Evolutionary conservation across 208 protist species (phyloP).

Genomic region (Lotmaria passim): DNA sequence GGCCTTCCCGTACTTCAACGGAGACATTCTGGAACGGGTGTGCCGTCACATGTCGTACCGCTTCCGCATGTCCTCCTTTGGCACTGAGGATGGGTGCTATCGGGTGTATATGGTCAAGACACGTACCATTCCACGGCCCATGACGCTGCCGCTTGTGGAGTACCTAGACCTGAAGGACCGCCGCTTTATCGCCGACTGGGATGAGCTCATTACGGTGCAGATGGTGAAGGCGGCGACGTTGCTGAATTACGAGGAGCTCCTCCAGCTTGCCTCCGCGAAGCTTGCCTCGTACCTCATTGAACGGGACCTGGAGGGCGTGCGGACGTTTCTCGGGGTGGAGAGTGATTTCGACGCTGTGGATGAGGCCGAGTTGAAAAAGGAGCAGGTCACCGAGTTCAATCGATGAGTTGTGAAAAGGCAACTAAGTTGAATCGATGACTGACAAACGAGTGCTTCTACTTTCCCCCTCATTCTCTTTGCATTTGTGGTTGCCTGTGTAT

Average conservation of each 20-base stretch:
- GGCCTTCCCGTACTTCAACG: slow-evolving; percentile 75
- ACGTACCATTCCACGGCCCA: slow-evolving; percentile 74
- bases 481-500: too few species aligned
- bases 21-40: slow-evolving; percentile 63
- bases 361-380: slow-evolving; percentile 85
- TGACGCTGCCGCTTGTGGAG: slow-evolving; percentile 72
- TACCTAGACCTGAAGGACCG: slow-evolving; percentile 76
- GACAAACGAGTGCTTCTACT: too few species aligned
- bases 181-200: slow-evolving; percentile 73
- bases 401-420: too few species aligned
- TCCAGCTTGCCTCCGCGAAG: slow-evolving; percentile 87
- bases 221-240: slow-evolving; percentile 90
- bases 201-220: slow-evolving; percentile 68
- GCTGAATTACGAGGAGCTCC: slow-evolving; percentile 86
- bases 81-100: slow-evolving; percentile 38
- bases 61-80: slow-evolving; percentile 54
- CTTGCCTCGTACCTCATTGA: slow-evolving; percentile 81
- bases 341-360: slow-evolving; percentile 87
- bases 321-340: slow-evolving; percentile 85
- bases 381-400: slow-evolving; percentile 47
- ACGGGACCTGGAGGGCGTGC: slow-evolving; percentile 89
- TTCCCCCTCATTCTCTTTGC: too few species aligned
- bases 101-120: slow-evolving; percentile 52
- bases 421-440: too few species aligned
- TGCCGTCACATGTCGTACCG: slow-evolving; percentile 85